Conservation (phyloP, 495 filamentous ascomycete genomes). For the Talaromyces adpressus region DNA sequence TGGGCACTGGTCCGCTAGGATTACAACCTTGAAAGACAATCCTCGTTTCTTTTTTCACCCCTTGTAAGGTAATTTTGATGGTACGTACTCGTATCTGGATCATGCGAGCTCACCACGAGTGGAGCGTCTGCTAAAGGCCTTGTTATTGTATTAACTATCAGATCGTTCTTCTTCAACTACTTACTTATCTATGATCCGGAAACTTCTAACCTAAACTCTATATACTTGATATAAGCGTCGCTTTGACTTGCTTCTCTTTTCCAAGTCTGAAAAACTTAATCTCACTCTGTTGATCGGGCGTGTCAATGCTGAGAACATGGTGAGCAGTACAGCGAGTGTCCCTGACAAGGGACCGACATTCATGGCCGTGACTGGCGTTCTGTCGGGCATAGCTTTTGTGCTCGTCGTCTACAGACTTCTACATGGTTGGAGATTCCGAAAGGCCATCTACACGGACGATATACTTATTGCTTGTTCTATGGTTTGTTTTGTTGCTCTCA, state of each 20-base stretch:
- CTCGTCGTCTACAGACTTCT: constrained; percentile 15
- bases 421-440: constrained; percentile 7
- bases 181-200: background rate
- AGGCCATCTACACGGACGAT: constrained; percentile 11
- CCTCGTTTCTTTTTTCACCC: background rate
- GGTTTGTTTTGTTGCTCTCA: constrained; percentile 4
- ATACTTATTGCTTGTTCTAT: constrained; percentile 12
- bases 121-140: background rate
- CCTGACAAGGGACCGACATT: constrained; percentile 15
- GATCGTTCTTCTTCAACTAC: background rate
- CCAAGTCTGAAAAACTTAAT: background rate
- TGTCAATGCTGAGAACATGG: background rate
- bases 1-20: background rate
- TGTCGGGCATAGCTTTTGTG: constrained; percentile 23
- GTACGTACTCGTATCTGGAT: background rate
- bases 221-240: background rate
- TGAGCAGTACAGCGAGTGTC: constrained; percentile 1
- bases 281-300: background rate
- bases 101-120: background rate
- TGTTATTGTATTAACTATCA: background rate
- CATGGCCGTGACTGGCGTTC: constrained; percentile 10
- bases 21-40: background rate
- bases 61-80: background rate
- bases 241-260: background rate
- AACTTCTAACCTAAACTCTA: background rate